Evolutionary conservation across 2,329 filamentous ascomycete species (phyloP).

Genomic region (Paraphaeosphaeria sporulosa): DNA sequence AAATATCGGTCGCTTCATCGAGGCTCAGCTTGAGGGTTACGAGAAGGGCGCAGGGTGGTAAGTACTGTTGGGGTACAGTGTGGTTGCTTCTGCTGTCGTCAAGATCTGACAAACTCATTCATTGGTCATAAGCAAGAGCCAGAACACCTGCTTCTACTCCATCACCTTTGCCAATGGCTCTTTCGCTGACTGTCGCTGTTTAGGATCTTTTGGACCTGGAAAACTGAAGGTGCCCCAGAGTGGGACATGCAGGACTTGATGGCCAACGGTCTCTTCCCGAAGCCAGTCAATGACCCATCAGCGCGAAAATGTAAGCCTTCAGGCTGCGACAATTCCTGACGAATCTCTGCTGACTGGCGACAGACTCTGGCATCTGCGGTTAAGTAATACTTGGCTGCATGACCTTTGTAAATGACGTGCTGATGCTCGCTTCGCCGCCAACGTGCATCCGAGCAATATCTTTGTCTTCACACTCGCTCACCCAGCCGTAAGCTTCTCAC

Average conservation of each 20-base stretch:
- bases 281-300: constrained; percentile 42
- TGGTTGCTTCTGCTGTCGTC: too few species aligned
- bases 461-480: constrained; percentile 9
- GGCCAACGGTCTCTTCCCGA: constrained; percentile 58
- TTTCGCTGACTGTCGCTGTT: too few species aligned
- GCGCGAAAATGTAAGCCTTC: constrained; percentile 48
- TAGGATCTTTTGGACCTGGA: constrained; percentile 60
- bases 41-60: constrained; percentile 56
- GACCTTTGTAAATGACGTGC: background rate
- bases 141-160: too few species aligned
- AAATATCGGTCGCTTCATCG: constrained; percentile 55
- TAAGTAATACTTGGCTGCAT: constrained; percentile 29
- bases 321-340: background rate
- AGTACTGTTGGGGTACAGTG: too few species aligned
- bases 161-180: too few species aligned
- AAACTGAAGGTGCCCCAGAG: constrained; percentile 58
- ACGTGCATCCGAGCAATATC: background rate
- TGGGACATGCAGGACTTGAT: constrained; percentile 58
- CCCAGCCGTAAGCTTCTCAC: background rate
- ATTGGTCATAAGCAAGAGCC: too few species aligned
- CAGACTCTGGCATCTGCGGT: constrained; percentile 47
- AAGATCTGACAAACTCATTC: too few species aligned
- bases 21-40: constrained; percentile 57
- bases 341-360: constrained; percentile 25
- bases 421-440: constrained; percentile 5